Evolutionary conservation across 345 rosid genomes (phyloP), one percentile per base, ranked within the genome.

Genomic region (Bruguiera sexangula): DNA sequence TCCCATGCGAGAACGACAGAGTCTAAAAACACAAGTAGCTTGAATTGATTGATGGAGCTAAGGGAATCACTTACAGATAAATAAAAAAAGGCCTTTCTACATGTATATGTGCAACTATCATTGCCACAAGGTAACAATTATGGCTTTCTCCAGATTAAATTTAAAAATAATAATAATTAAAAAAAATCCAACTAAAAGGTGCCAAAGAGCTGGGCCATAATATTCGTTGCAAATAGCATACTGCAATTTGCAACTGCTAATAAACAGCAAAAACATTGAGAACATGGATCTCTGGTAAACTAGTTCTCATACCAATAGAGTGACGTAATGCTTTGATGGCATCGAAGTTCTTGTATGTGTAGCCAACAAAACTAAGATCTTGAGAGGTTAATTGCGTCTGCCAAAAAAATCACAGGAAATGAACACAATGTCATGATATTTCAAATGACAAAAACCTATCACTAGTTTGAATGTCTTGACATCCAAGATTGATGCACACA

Each of bases 281-380:
- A 56, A 56, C 16, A 27, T 22, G 11, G 20, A 66, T 71, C 8
- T 19, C 50, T 20, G n/a, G 46, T 20, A 54, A 71, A 18, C 26
- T 71, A 69, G 29, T 55, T 66, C 20, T 24, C 75, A 53, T 82
- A 92, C 96, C 96, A 72, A 80, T 73, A 48, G 78, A 79, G 67
- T 70, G 85, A 55, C 70, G 82, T 24, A 81, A 70, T 32, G 87
- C 88, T 81, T 87, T 92, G 54, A 93, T 82, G 30, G 96, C 98
- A 58, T 85, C 93, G 16, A 88, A 88, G 74, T 93, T 91, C 86
- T 85, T 93, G 84, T 89, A 91, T 16, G 97, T 91, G 68, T 93
- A 93, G 30, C 98, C 98, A 70, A 91, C 98, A 66, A 93, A 93
- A 78, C 82, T 87, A 73, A 89, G 85, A 68, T 88, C 91, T 80